These are phyloP conservation scores for Penicillium italicum DNA, from an alignment of 2,329 filamentous ascomycete genomes.

Conservation along the genomic window DNA sequence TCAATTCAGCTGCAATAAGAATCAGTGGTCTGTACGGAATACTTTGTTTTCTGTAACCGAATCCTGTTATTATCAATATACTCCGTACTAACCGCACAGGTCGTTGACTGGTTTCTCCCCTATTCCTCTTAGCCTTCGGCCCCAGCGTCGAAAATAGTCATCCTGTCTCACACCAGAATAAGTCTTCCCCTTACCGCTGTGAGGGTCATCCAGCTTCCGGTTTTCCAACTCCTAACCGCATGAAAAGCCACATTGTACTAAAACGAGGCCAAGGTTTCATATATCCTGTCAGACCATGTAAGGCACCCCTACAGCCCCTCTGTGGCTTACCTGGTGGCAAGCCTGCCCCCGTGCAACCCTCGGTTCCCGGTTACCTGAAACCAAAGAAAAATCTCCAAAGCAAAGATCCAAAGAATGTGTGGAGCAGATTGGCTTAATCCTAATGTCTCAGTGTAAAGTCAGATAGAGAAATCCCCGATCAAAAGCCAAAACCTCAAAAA, in stretches of 20 bases:
- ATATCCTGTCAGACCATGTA: slow-evolving; percentile 3
- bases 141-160: background rate
- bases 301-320: background rate
- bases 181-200: slow-evolving; percentile 9
- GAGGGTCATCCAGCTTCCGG: background rate
- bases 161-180: slow-evolving; percentile 9
- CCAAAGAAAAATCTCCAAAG: background rate
- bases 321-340: slow-evolving; percentile 4
- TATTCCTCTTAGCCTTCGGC: background rate
- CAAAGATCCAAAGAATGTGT: background rate
- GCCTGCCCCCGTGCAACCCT: background rate
- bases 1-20: background rate
- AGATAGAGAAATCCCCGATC: background rate
- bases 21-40: background rate
- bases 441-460: background rate
- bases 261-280: slow-evolving; percentile 4
- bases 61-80: background rate
- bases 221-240: slow-evolving; percentile 1
- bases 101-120: background rate
- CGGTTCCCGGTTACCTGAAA: background rate
- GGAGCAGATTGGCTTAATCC: background rate
- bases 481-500: background rate
- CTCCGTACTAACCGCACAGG: slow-evolving; percentile 3
- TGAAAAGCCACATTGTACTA: background rate
- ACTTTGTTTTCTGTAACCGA: background rate